Evolutionary conservation across 257 asterid species (phyloP), one percentile per base, ranked within the genome.

Genomic region (Thymus quinquecostatus): DNA sequence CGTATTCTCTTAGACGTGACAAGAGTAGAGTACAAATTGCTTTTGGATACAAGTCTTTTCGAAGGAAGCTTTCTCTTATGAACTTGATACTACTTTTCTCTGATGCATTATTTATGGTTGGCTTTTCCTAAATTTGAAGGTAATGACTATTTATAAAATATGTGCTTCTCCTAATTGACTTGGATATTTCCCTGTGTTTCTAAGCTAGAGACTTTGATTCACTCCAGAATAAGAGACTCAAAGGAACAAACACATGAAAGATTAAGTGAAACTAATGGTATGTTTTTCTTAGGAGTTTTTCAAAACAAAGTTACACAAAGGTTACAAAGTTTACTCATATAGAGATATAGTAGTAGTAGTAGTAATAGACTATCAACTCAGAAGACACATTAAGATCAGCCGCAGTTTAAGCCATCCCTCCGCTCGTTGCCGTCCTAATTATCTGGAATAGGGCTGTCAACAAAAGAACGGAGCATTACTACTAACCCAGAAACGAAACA

Each of bases 341-440:
- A 72, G 65, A 79, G 67, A 73, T 75, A 54, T 64, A 21, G 21
- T 21, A 21, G 21, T 21, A 21, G 21, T 21, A 21, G 21, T 21
- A 21, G 21, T 21, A 21, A 21, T 21, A 60, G 75, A 64, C 70
- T 65, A 57, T n/a, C 59, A 53, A 64, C 32, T 58, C 55, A 44
- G 45, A 77, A 70, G 64, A 38, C 74, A 53, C 48, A 53, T 58
- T 45, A 64, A 50, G 38, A 61, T 21, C 32, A 27, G 32, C 69
- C 50, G 40, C n/a, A 21, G 33, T 76, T 84, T 76, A 89, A 58
- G 91, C 96, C 88, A 90, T 77, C 73, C 98, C 96, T 67, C 97
- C 96, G 41, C 92, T 90, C 58, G 97, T 84, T 47, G 98, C 98
- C 9, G 97, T 90, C 87, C 98, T 84, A 81, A 92, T 90, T 60